A percentile compares a stretch with the other conserved stretches of the same genome.
These are phyloP conservation scores for Camellia oleifera DNA, from an alignment of 179 eudicot species.

Conservation along the genomic window DNA sequence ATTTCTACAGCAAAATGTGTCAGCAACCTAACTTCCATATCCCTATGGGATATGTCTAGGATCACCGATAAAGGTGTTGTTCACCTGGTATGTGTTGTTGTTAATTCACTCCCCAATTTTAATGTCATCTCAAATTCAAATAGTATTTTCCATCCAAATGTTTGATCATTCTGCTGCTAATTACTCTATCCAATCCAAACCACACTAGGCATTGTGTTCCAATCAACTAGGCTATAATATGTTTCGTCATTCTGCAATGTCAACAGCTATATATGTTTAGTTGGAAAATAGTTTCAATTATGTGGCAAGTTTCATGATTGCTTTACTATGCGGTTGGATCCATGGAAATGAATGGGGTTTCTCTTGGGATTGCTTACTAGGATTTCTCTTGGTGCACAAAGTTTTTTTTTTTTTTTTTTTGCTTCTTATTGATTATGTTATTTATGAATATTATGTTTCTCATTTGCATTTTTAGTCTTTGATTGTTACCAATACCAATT, in stretches of 20 bases:
- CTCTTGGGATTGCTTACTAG: background rate
- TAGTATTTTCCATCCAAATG: background rate
- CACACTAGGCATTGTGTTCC: too few relatives aligned
- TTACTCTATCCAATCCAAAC: too few relatives aligned
- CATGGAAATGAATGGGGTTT: background rate
- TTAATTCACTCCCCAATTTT: too few relatives aligned
- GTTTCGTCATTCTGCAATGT: background rate
- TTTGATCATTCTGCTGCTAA: background rate
- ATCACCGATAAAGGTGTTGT: conserved; percentile 77
- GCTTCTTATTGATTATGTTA: background rate
- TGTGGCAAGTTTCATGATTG: background rate
- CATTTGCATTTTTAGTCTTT: too few relatives aligned
- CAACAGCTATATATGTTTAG: background rate
- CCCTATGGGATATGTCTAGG: conserved; percentile 86
- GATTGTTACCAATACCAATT: too few relatives aligned
- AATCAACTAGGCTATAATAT: too few relatives aligned
- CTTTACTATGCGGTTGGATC: background rate
- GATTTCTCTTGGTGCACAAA: background rate
- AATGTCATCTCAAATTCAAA: background rate
- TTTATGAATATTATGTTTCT: too few relatives aligned
- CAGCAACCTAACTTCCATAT: conserved; percentile 66
- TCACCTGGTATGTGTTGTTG: conserved; percentile 52
- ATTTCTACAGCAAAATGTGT: conserved; percentile 73
- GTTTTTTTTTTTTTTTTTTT: too few relatives aligned
- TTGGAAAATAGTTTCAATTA: background rate